These are phyloP conservation scores for Maudiozyma barnettii DNA, from an alignment of 805 yeast genomes.

Conservation along the genomic window DNA sequence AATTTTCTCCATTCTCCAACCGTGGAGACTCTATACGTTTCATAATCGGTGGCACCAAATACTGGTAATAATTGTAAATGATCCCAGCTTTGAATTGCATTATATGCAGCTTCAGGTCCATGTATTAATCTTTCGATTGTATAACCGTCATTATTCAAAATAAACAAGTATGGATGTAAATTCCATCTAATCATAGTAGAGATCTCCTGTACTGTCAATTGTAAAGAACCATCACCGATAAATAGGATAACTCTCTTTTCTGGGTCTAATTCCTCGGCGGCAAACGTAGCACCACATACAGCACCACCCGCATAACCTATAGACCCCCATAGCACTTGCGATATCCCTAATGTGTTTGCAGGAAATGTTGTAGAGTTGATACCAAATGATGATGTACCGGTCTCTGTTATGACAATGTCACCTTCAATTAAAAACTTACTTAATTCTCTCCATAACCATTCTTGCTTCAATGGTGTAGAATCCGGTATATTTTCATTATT, in stretches of 20 bases:
- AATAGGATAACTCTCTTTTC: constrained; percentile 46
- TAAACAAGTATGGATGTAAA: constrained; percentile 49
- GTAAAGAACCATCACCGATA: constrained; percentile 60
- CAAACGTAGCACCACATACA: constrained; percentile 51
- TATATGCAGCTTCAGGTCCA: constrained; percentile 48
- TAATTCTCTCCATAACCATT: constrained; percentile 51
- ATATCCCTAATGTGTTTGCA: constrained; percentile 42
- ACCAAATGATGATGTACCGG: constrained; percentile 61
- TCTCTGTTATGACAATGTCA: constrained; percentile 52
- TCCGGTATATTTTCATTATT: constrained; percentile 32
- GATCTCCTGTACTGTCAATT: constrained; percentile 56
- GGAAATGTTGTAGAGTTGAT: constrained; percentile 50
- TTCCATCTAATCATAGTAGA: constrained; percentile 52
- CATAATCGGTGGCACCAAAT: constrained; percentile 11
- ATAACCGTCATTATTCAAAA: constrained; percentile 55
- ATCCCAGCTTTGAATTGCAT: constrained; percentile 53
- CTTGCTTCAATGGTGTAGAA: constrained; percentile 39
- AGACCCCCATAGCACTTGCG: constrained; percentile 61
- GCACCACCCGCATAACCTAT: constrained; percentile 56
- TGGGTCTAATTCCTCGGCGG: constrained; percentile 46
- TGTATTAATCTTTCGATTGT: constrained; percentile 59
- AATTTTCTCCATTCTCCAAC: constrained; percentile 47
- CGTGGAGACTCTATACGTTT: constrained; percentile 34
- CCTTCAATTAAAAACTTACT: constrained; percentile 47
- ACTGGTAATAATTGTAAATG: constrained; percentile 27